Percentiles rank a stretch among this genome's conserved stretches.
Conservation (phyloP, 2,329 filamentous ascomycete genomes). For the Drechslerella coelobrocha region DNA sequence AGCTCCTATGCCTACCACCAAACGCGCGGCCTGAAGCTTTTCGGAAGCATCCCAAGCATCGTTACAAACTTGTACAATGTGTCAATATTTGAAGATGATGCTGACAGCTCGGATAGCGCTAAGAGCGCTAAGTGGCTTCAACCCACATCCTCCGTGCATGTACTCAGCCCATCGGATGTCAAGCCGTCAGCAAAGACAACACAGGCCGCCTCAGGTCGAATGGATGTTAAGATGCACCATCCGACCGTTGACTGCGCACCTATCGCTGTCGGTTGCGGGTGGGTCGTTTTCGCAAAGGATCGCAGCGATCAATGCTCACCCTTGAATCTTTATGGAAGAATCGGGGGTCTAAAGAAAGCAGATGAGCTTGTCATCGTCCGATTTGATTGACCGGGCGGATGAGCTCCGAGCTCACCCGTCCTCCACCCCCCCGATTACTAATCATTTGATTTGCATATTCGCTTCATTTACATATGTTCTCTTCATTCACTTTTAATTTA, state of each 20-base stretch:
- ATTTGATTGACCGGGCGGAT: constrained; percentile 29
- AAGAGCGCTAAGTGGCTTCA: constrained; percentile 46
- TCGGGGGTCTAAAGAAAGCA: constrained; percentile 32
- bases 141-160: constrained; percentile 40
- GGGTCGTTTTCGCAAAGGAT: constrained; percentile 46
- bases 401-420: not conserved
- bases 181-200: constrained; percentile 7
- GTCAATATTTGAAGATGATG: constrained; percentile 36
- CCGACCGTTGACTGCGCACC: constrained; percentile 41
- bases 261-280: constrained; percentile 38
- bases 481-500: too few species aligned
- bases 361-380: constrained; percentile 42
- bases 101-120: constrained; percentile 11
- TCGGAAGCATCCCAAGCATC: constrained; percentile 41
- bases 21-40: constrained; percentile 30
- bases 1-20: constrained; percentile 45
- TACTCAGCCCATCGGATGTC: constrained; percentile 30
- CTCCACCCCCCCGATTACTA: too few species aligned
- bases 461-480: too few species aligned
- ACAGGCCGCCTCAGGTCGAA: constrained; percentile 2
- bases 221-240: constrained; percentile 22
- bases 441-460: too few species aligned
- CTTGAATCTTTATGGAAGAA: constrained; percentile 41
- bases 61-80: constrained; percentile 44
- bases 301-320: constrained; percentile 34